Evolutionary conservation across 2,329 filamentous ascomycete species (phyloP).

Genomic region (Hypoxylon sp.): DNA sequence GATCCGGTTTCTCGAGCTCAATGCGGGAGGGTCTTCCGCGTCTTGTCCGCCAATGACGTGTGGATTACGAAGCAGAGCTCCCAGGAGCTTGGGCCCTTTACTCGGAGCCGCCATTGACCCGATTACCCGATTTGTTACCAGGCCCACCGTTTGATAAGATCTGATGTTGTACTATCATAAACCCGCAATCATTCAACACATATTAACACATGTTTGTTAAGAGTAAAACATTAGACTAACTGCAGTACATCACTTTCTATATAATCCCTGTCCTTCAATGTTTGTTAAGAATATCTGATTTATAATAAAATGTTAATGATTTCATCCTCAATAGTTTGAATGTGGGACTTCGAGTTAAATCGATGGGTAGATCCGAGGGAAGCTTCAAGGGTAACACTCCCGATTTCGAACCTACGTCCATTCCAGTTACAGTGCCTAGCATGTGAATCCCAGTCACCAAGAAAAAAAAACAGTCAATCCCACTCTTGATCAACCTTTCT

Average conservation of each 20-base stretch:
- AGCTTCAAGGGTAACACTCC: constrained; percentile 23
- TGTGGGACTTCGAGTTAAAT: constrained; percentile 17
- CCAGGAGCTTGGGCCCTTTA: constrained; percentile 31
- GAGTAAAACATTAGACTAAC: constrained; percentile 6
- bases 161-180: constrained; percentile 23
- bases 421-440: constrained; percentile 7
- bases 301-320: constrained; percentile 9
- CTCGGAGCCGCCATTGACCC: constrained; percentile 26
- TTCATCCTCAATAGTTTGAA: constrained; percentile 19
- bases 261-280: constrained; percentile 5
- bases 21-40: constrained; percentile 23
- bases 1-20: constrained; percentile 31
- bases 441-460: constrained; percentile 31
- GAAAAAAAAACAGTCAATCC: constrained; percentile 16
- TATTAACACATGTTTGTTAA: constrained; percentile 29
- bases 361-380: constrained; percentile 37
- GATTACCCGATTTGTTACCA: constrained; percentile 20
- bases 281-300: constrained; percentile 10
- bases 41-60: constrained; percentile 28
- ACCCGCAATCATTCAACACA: constrained; percentile 16
- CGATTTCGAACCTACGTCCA: constrained; percentile 10
- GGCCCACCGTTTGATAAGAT: constrained; percentile 26
- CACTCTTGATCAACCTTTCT: constrained; percentile 19
- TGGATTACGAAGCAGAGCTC: constrained; percentile 9
- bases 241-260: constrained; percentile 12